Evolutionary conservation across 78 protist genomes (phyloP).

Genomic region (Planoprotostelium fungivorum): DNA sequence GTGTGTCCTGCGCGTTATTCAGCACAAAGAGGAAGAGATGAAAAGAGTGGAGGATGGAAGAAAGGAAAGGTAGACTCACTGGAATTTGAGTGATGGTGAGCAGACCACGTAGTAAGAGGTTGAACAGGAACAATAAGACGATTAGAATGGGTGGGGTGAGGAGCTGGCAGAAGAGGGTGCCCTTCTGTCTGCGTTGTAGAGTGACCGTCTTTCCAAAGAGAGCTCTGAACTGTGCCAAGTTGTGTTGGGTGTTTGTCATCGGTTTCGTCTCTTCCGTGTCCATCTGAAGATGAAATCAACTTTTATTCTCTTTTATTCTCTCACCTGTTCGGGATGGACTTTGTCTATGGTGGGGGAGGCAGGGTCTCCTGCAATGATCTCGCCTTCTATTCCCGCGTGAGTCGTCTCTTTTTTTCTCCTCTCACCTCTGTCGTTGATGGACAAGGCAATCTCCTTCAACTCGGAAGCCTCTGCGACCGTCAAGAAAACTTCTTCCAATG

Average conservation of each 20-base stretch:
- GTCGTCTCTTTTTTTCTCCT: too few relatives aligned
- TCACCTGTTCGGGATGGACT: neutral
- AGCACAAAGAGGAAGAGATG: too few relatives aligned
- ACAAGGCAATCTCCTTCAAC: neutral
- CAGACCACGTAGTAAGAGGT: too few relatives aligned
- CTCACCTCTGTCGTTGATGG: neutral
- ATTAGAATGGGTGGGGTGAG: neutral
- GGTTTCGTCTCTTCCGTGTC: too few relatives aligned
- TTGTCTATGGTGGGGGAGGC: neutral
- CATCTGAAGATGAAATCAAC: too few relatives aligned
- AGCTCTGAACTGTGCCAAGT: neutral
- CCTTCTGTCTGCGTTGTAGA: neutral
- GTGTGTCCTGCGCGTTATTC: too few relatives aligned
- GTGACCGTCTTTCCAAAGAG: neutral
- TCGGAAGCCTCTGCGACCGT: neutral
- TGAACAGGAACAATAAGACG: neutral
- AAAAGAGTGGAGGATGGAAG: too few relatives aligned
- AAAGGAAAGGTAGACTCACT: too few relatives aligned
- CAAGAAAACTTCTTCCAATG: neutral
- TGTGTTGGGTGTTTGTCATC: neutral
- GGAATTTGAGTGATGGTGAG: too few relatives aligned
- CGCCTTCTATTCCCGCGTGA: too few relatives aligned
- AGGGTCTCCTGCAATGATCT: neutral
- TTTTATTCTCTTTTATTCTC: too few relatives aligned
- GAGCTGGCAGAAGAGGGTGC: neutral